Evolutionary conservation across 306 rosid species (phyloP).

Genomic region (Abrus pulchellus): DNA sequence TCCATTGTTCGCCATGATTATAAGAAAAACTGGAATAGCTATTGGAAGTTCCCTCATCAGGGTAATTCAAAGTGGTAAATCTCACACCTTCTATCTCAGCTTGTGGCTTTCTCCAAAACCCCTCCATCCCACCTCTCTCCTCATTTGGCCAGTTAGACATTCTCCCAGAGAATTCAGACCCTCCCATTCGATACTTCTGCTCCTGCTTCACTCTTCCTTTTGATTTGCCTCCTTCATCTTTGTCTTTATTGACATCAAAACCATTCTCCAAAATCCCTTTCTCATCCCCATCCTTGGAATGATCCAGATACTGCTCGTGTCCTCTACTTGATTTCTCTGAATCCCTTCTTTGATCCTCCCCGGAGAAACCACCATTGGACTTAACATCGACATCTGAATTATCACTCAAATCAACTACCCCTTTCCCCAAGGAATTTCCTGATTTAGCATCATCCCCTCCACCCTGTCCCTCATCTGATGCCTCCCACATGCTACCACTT

Average conservation of each 20-base stretch:
- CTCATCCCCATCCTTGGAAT: constrained; percentile 46
- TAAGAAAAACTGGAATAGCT: constrained; percentile 52
- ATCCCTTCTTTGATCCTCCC: constrained; percentile 57
- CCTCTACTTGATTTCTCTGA: constrained; percentile 53
- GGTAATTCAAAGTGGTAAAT: constrained; percentile 69
- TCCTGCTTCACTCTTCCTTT: constrained; percentile 60
- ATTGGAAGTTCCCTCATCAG: constrained; percentile 75
- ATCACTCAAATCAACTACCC: constrained; percentile 57
- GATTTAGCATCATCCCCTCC: constrained; percentile 59
- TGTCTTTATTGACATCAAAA: constrained; percentile 41
- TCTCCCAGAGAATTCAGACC: constrained; percentile 55
- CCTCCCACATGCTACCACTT: constrained; percentile 66
- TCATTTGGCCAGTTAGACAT: constrained; percentile 64
- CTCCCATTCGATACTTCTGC: constrained; percentile 51
- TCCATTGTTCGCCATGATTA: constrained; percentile 63
- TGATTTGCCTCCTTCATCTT: constrained; percentile 57
- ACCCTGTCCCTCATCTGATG: constrained; percentile 71
- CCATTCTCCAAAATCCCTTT: constrained; percentile 55
- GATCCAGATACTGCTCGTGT: constrained; percentile 51
- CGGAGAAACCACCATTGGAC: constrained; percentile 52
- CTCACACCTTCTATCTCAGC: constrained; percentile 69
- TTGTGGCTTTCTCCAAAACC: constrained; percentile 53
- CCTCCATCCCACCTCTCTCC: constrained; percentile 63
- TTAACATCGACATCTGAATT: constrained; percentile 67
- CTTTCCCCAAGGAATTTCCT: constrained; percentile 63